These are phyloP conservation scores for Verticillium nonalfalfae DNA, from an alignment of 2,329 filamentous ascomycete genomes.

Conservation along the genomic window DNA sequence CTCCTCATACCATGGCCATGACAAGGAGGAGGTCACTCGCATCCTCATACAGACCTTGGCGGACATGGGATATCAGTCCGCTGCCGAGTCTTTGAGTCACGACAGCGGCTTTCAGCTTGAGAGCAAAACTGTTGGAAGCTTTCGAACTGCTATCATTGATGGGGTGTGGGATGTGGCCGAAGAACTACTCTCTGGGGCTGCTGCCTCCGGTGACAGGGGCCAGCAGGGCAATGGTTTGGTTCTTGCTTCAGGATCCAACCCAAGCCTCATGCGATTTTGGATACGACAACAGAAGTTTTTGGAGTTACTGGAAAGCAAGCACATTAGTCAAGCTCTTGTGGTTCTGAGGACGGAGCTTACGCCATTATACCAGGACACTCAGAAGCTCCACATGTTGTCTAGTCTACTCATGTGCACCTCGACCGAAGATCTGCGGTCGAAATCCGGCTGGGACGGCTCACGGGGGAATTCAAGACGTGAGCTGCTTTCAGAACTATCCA, in stretches of 20 bases:
- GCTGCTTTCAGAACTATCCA: conserved; percentile 76
- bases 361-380: conserved; percentile 72
- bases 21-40: conserved; percentile 86
- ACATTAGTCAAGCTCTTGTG: conserved; percentile 66
- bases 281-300: conserved; percentile 92
- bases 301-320: conserved; percentile 73
- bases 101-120: conserved; percentile 89
- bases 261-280: conserved; percentile 77
- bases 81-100: conserved; percentile 66
- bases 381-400: conserved; percentile 75
- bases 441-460: conserved; percentile 82
- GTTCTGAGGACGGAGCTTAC: conserved; percentile 87
- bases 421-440: conserved; percentile 66
- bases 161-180: conserved; percentile 88
- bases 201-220: conserved; percentile 22
- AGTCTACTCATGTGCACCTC: conserved; percentile 86
- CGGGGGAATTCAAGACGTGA: conserved; percentile 65
- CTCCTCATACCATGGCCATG: conserved; percentile 68
- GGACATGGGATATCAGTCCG: conserved; percentile 78
- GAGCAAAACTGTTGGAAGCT: conserved; percentile 77
- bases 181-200: conserved; percentile 59
- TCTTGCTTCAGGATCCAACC: conserved; percentile 68
- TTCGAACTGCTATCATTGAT: conserved; percentile 70
- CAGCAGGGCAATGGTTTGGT: conserved; percentile 55
- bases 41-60: conserved; percentile 86